phyloP scores from a whole-genome alignment of 495 filamentous ascomycete species.

The Penicillium manginii region DNA sequence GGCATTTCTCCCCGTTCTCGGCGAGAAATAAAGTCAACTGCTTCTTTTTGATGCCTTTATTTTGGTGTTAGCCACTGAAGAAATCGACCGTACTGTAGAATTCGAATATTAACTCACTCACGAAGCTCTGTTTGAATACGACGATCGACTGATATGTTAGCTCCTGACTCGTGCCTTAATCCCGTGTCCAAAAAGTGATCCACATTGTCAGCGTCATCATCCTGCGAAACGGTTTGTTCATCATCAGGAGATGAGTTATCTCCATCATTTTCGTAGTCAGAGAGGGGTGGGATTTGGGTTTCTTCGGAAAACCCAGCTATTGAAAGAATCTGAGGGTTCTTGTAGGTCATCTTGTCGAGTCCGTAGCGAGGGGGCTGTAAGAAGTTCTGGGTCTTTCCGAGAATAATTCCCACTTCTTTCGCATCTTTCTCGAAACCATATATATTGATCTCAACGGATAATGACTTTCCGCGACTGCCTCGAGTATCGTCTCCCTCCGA shows the following conservation, averaged over 20 bases:
- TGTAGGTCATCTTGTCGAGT: not conserved
- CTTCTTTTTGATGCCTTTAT: not conserved
- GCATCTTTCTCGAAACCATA: not conserved
- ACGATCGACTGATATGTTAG: constrained; percentile 8
- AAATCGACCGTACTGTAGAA: not conserved
- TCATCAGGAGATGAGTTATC: not conserved
- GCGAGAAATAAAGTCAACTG: not conserved
- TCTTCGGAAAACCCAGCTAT: not conserved
- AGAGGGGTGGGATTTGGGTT: not conserved
- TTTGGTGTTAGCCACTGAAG: not conserved
- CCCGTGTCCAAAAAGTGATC: constrained; percentile 1
- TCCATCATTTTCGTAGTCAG: not conserved
- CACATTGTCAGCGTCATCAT: constrained; percentile 1
- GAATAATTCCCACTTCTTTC: not conserved
- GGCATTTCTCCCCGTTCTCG: constrained; percentile 3
- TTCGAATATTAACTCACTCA: not conserved
- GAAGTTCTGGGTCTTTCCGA: constrained; percentile 1
- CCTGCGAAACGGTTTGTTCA: not conserved
- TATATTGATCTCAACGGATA: not conserved
- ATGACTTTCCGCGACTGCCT: not conserved
- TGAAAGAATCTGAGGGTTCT: constrained; percentile 7
- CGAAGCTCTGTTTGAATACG: constrained; percentile 1
- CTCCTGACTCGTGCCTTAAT: not conserved
- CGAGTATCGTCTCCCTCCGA: not conserved
- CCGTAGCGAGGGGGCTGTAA: constrained; percentile 8